phyloP scores from a whole-genome alignment of 2,329 filamentous ascomycete genomes.

The Fusarium sp. region DNA sequence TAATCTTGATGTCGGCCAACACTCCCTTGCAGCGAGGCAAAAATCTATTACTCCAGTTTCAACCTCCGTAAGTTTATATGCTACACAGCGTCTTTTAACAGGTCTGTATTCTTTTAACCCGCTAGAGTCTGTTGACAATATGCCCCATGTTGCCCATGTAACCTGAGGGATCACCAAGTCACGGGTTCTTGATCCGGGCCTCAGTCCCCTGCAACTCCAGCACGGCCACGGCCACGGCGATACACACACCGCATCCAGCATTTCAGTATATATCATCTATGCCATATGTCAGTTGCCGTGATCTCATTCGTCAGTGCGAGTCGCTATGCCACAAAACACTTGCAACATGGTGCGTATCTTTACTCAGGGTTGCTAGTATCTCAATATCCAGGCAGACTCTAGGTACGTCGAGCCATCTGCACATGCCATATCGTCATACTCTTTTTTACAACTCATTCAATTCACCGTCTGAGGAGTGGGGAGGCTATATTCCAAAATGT shows the following conservation, averaged over 20 bases:
- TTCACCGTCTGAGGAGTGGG: too few relatives aligned
- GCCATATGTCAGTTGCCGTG: too few relatives aligned
- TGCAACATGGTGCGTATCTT: neutral
- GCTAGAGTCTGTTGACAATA: neutral
- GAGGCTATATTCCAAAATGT: neutral
- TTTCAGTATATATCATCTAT: neutral
- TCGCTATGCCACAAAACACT: neutral
- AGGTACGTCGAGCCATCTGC: neutral
- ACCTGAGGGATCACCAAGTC: constrained; percentile 14
- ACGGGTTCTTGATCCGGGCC: constrained; percentile 8
- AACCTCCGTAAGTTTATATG: neutral
- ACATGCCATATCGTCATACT: neutral
- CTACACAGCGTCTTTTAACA: neutral
- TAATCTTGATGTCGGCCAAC: neutral
- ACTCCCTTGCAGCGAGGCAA: constrained; percentile 25
- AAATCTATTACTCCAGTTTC: neutral
- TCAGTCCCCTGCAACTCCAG: constrained; percentile 24
- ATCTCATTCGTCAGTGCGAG: neutral
- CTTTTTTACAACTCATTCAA: too few relatives aligned
- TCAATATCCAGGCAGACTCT: neutral
- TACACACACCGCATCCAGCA: neutral
- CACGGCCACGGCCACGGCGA: neutral
- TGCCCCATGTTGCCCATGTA: neutral
- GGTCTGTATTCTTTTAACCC: neutral
- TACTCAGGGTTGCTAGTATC: neutral